Evolutionary conservation across 2,329 filamentous ascomycete species (phyloP).

Genomic region (Aspergillus sp.): DNA sequence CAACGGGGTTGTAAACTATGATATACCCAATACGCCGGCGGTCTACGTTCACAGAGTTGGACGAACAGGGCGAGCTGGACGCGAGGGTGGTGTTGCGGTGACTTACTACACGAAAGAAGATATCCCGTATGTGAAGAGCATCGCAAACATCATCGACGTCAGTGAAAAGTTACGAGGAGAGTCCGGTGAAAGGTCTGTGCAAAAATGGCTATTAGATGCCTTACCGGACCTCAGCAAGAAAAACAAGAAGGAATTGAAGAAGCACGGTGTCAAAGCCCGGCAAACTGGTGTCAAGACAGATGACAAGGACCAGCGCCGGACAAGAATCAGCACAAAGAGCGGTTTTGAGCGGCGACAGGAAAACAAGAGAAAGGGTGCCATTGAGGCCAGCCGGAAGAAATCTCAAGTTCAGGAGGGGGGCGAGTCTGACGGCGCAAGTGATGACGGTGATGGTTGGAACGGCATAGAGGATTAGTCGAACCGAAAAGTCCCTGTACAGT

Average conservation of each 20-base stretch:
- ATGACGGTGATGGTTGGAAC: conserved; percentile 35
- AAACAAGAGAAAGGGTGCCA: conserved; percentile 48
- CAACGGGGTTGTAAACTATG: conserved; percentile 96
- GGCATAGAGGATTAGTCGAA: conserved; percentile 39
- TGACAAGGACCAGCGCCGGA: conserved; percentile 47
- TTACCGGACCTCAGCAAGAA: conserved; percentile 81
- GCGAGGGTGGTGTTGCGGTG: conserved; percentile 83
- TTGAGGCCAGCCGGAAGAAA: conserved; percentile 42
- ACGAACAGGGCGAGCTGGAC: conserved; percentile 82
- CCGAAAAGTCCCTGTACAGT: conserved; percentile 18
- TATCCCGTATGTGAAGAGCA: conserved; percentile 81
- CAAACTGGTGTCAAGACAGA: conserved; percentile 47
- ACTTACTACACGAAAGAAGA: conserved; percentile 97
- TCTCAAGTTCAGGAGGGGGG: conserved; percentile 16
- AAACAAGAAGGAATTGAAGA: conserved; percentile 79
- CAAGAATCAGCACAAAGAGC: conserved; percentile 69
- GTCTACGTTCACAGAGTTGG: conserved; percentile 93
- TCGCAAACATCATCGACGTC: conserved; percentile 86
- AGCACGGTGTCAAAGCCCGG: conserved; percentile 75
- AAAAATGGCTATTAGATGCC: conserved; percentile 85
- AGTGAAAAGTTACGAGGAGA: conserved; percentile 68
- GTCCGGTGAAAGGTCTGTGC: conserved; percentile 59
- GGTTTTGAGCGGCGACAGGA: conserved; percentile 49
- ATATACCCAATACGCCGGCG: conserved; percentile 87
- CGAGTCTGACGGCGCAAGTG: conserved; percentile 22